phyloP scores from a whole-genome alignment of 768 basidiomycete species.

The Boletus speciosus region DNA sequence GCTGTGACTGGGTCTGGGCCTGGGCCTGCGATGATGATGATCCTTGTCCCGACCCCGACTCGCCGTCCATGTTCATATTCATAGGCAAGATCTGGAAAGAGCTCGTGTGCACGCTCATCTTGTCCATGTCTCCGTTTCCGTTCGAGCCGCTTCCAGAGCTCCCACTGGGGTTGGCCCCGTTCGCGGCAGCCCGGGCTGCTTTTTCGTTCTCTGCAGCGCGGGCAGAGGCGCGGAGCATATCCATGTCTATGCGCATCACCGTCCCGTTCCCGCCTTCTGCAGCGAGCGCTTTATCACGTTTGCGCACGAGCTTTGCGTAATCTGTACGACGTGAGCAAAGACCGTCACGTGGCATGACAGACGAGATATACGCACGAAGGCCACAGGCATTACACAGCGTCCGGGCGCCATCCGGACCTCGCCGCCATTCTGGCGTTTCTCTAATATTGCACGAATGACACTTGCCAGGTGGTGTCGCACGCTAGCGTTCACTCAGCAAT shows the following conservation, averaged over 20 bases:
- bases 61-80: constrained; percentile 20
- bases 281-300: constrained; percentile 61
- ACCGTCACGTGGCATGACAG: not conserved
- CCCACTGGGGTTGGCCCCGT: constrained; percentile 25
- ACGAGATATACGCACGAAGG: constrained; percentile 47
- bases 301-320: constrained; percentile 80
- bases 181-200: constrained; percentile 26
- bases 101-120: constrained; percentile 46
- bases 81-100: constrained; percentile 52
- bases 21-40: not conserved
- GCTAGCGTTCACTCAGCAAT: constrained; percentile 43
- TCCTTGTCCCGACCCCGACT: constrained; percentile 12
- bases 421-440: constrained; percentile 86
- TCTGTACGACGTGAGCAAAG: constrained; percentile 39
- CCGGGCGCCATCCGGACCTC: constrained; percentile 80
- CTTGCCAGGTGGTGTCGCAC: constrained; percentile 81
- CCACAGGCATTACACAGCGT: constrained; percentile 86
- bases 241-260: constrained; percentile 61
- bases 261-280: constrained; percentile 48
- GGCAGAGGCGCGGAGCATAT: constrained; percentile 70
- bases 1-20: constrained; percentile 5
- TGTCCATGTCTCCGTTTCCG: constrained; percentile 20
- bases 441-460: constrained; percentile 86
- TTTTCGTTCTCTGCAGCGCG: constrained; percentile 49
- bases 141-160: constrained; percentile 5